Base-by-base conservation (phyloP, 2,329 filamentous ascomycete genomes). In the Calycina herbarum region DNA sequence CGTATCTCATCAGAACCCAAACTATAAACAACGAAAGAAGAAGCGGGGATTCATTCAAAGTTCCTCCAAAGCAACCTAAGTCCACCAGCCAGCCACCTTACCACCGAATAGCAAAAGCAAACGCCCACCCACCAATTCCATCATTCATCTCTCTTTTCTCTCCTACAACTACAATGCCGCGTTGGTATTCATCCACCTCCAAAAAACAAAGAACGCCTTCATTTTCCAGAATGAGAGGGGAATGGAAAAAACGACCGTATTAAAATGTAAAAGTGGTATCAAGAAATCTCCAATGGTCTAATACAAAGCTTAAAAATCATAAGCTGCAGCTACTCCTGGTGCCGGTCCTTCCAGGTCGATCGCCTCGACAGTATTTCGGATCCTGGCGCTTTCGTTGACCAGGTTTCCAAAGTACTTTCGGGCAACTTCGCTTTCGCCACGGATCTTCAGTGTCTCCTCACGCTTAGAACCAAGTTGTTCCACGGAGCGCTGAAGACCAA, bases 351-450 rank as follows among this genome's bases (percentile, higher is more conserved):
- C 75, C 11, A 77, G 64, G 67, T 77, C 75, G 8, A 77, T 74
- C 5, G 66, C 70, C 64, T 77, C 73, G 33, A 77, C 76, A 5
- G 68, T 73, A 35, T 70, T 72, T 31, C 83, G 81, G 72, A 89
- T 82, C 65, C 81, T 78, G 24, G 81, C 80, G 67, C 84, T 87
- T 71, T 88, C 84, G 67, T 90, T 85, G 62, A 95, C 88, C 20
- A 99, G 84, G 74, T 96, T 95, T 62, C 86, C 82, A 77, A 99
- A 99, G 80, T 96, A 98, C 78, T 94, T 96, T 70, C 87, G 82
- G 6, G 95, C 95, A 38, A 92, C 88, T 75, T 96, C 90, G 75
- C 92, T 95, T 79, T 98, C 94, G 40, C 82, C 83, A 77, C 89
- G 89, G 67, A 92, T 85, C 80, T 95, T 96, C 75, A 86, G 83